Evolutionary conservation across 345 rosid genomes (phyloP).

Genomic region (Stellera chamaejasme): DNA sequence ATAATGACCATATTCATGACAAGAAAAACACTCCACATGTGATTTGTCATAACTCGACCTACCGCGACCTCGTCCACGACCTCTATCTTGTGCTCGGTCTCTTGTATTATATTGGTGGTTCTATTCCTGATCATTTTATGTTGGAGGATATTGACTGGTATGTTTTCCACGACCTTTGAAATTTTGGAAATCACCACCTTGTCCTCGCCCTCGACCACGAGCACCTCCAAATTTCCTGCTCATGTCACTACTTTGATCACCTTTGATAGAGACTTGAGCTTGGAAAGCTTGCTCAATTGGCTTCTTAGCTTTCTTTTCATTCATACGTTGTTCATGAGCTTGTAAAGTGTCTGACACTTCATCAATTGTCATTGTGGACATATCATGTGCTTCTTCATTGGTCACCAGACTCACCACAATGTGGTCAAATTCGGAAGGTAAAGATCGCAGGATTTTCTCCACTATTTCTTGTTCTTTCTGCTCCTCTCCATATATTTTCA

Average conservation of each 20-base stretch:
- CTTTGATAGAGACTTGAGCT: background rate
- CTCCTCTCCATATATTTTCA: constrained; percentile 1
- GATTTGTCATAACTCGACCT: too few species aligned
- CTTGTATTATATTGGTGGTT: too few species aligned
- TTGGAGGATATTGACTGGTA: too few species aligned
- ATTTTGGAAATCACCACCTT: background rate
- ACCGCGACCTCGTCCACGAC: too few species aligned
- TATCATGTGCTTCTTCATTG: background rate
- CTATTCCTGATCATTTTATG: too few species aligned
- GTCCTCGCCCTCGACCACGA: background rate
- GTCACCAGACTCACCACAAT: constrained; percentile 6
- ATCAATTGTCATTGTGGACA: background rate
- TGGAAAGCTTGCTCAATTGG: background rate
- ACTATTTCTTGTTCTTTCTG: background rate
- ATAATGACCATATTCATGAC: too few species aligned
- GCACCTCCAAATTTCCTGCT: background rate
- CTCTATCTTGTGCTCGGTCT: too few species aligned
- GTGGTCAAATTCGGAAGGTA: background rate
- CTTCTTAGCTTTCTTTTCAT: background rate
- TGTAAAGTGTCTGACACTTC: background rate
- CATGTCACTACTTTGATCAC: background rate
- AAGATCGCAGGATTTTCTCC: background rate
- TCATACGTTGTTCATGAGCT: background rate
- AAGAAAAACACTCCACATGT: too few species aligned
- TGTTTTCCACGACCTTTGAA: too few species aligned